Evolutionary conservation across 1,284 basidiomycete genomes (phyloP), one percentile per base, ranked within the genome.

Genomic region (Heterobasidion irregulare): DNA sequence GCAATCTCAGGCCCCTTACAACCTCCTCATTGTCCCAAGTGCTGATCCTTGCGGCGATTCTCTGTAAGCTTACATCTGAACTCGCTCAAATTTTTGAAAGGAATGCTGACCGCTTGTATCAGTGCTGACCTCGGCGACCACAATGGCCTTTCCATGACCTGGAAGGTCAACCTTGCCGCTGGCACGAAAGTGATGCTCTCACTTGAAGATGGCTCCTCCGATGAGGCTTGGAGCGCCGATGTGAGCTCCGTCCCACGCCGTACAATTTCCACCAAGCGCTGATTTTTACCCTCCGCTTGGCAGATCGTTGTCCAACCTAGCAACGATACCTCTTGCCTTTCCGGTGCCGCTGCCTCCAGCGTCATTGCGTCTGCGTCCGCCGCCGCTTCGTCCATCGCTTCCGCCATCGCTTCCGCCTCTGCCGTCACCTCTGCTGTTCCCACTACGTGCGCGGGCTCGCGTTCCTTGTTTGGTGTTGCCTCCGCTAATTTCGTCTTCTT

Each of bases 211-310:
- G 62, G 69, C 6, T 55, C 63, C 41, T 77, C 72, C 46, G 64
- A 81, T 1, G 84, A 89, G 63, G 84, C 77, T 5, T 91, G 86
- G 86, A 81, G 78, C 61, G 73, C 72, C 53, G 61, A 61, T 10
- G 87, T 89, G 58, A 63, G 81, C 67, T n/a, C 6, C 38, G 2
- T 41, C 4, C 4, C 3, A 19, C 53, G n/a, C n/a, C 26, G n/a
- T 38, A 35, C 46, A 47, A 13, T 35, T 33, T 41, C 47, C 44
- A 41, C 26, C 26, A 7, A 44, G 12, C 13, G 13, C 41, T 16
- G 41, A 13, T 32, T 47, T 16, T 47, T 10, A 18, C 16, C 10
- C 9, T 47, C 4, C 5, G 46, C 15, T 47, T 47, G n/a, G 10
- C 56, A 89, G 86, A 71, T 86, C 60, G 79, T 75, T 47, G 74